Evolutionary conservation across 73 alveolate genomes (phyloP), one percentile per base, ranked within the genome.

Genomic region (Diophrys appendiculata): DNA sequence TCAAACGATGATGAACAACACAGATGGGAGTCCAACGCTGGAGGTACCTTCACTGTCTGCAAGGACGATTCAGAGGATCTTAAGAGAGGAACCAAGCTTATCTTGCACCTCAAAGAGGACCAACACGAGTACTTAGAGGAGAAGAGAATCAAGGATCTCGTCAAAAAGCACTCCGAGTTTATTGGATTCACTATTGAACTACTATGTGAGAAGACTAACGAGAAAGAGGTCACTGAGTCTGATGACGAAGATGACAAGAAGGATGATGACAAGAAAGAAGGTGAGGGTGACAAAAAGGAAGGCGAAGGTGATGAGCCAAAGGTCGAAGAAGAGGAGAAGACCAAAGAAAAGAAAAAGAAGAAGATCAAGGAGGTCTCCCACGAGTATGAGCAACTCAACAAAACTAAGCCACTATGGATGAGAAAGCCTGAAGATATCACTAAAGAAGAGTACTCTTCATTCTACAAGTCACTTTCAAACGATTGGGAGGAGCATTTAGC

Each of bases 401-500:
- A 98, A 92, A 97, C 98, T 92, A 98, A 98, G 95, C 99, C 99
- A 65, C 72, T 98, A 72, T 98, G 99, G 99, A 86, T 98, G 97
- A 90, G 99, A 65, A 93, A 93, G 86, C 96, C 98, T 68, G 99
- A 97, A 77, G 99, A 95, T 28, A 93, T 98, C 83, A 94, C 99
- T 74, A 98, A 95, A 83, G 99, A 98, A 78, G 99, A 98, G 89
- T 98, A 98, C 83, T 98, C 99, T 26, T 90, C 96, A 82, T 97
- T 98, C 95, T 98, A 98, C 93, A 98, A 98, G 93, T 91, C 97
- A 80, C 89, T 98, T 82, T 87, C 99, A 80, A 97, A 96, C 88
- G 99, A 98, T 73, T 98, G 99, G 99, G 99, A 98, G 90, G 99
- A 98, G 67, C 99, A 98, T 88, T 88, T 95, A 70, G 95, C 97